These are phyloP conservation scores for Borovskyia barvae DNA, from an alignment of 208 protist species.

Conservation along the genomic window DNA sequence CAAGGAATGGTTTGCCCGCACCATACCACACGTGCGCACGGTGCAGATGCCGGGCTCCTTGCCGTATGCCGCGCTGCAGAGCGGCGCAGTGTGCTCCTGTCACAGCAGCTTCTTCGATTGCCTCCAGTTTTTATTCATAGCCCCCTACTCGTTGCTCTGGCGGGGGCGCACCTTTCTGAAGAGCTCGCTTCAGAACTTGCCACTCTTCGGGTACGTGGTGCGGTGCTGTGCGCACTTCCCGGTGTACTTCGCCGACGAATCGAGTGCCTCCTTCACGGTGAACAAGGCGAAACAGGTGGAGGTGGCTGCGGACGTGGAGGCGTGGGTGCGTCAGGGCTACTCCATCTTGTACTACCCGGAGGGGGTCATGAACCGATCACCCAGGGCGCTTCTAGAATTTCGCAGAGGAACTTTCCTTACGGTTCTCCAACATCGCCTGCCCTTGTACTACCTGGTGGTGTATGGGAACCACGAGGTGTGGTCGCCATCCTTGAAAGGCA, in stretches of 20 bases:
- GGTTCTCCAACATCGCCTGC: constrained; percentile 47
- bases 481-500: constrained; percentile 31
- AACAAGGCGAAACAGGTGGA: constrained; percentile 72
- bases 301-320: constrained; percentile 44
- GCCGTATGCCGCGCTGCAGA: constrained; percentile 23
- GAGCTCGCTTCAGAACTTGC: constrained; percentile 48
- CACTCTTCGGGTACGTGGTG: constrained; percentile 67
- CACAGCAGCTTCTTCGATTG: constrained; percentile 82
- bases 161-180: constrained; percentile 65
- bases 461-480: constrained; percentile 66
- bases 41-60: constrained; percentile 54
- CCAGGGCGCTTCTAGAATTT: constrained; percentile 58
- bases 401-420: constrained; percentile 66
- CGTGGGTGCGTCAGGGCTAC: constrained; percentile 42
- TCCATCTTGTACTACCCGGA: constrained; percentile 72
- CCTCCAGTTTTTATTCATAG: constrained; percentile 48
- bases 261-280: constrained; percentile 40
- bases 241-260: constrained; percentile 70
- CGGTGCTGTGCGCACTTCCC: constrained; percentile 61
- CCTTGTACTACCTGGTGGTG: constrained; percentile 48
- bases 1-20: constrained; percentile 27
- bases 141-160: constrained; percentile 28
- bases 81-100: constrained; percentile 42
- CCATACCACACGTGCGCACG: constrained; percentile 47
- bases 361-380: constrained; percentile 61